Percentiles rank a stretch among this genome's conserved stretches.
Conservation (phyloP, 2,329 filamentous ascomycete genomes). For the Tolypocladium amazonense region DNA sequence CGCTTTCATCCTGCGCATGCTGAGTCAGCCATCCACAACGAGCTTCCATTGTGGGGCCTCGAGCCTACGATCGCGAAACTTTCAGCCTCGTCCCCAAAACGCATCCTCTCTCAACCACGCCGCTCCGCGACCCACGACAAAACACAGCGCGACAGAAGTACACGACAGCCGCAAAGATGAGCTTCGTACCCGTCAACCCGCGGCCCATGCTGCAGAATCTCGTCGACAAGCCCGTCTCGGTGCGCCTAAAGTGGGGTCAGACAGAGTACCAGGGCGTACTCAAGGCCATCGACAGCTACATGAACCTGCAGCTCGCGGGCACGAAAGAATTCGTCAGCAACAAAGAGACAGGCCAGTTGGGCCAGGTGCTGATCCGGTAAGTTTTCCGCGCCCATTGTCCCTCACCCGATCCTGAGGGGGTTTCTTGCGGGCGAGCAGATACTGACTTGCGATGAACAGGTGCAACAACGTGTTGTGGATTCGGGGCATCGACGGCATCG, state of each 20-base stretch:
- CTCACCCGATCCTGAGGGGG: background rate
- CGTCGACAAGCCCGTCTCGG: constrained; percentile 81
- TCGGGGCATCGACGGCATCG: constrained; percentile 42
- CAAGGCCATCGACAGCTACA: constrained; percentile 92
- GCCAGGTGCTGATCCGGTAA: constrained; percentile 85
- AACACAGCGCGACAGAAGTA: background rate
- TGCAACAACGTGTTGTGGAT: constrained; percentile 99
- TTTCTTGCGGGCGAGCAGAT: background rate
- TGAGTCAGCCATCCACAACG: background rate
- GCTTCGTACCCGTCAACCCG: constrained; percentile 88
- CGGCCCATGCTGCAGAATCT: constrained; percentile 91
- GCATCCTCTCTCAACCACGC: background rate
- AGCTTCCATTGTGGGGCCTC: background rate
- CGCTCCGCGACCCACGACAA: background rate
- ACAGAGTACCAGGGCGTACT: constrained; percentile 94
- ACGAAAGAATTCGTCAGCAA: constrained; percentile 89
- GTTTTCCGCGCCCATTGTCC: constrained; percentile 8
- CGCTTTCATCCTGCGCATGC: background rate
- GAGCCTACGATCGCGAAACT: background rate
- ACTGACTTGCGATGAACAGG: constrained; percentile 27
- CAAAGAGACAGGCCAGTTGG: constrained; percentile 73
- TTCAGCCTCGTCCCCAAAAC: background rate
- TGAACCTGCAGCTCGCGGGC: constrained; percentile 90
- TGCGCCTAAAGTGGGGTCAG: constrained; percentile 96
- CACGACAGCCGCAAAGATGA: constrained; percentile 17